phyloP scores from a whole-genome alignment of 768 basidiomycete species.

The Naganishia onofrii region DNA sequence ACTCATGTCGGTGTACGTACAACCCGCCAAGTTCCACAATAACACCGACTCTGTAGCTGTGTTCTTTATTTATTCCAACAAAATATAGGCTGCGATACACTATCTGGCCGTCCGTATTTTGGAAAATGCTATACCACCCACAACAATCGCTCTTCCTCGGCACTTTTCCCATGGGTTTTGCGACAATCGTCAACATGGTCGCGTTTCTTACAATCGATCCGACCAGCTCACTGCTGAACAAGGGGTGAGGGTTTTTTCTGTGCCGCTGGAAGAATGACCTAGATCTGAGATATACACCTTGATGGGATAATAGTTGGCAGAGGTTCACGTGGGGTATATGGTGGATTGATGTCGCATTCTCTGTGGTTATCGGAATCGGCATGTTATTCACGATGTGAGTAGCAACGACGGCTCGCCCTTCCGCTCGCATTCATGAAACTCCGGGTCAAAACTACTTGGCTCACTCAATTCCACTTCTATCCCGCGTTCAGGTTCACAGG shows the following conservation, averaged over 20 bases:
- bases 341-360: slow-evolving; percentile 65
- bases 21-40: no score
- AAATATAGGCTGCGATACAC: slow-evolving; percentile 42
- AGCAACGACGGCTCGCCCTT: neutral
- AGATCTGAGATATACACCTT: neutral
- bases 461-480: neutral
- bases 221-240: neutral
- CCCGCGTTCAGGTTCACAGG: slow-evolving; percentile 57
- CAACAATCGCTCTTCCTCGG: slow-evolving; percentile 47
- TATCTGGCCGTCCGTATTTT: slow-evolving; percentile 42
- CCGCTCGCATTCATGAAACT: neutral
- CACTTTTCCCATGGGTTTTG: slow-evolving; percentile 47
- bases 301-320: neutral
- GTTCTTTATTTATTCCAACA: no score
- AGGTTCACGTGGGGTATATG: slow-evolving; percentile 60
- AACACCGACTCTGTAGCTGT: no score
- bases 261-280: no score
- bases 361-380: slow-evolving; percentile 63
- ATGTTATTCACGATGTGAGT: slow-evolving; percentile 67
- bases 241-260: neutral
- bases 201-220: slow-evolving; percentile 28
- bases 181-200: slow-evolving; percentile 50
- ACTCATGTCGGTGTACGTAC: slow-evolving; percentile 18
- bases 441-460: neutral
- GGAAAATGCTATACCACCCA: slow-evolving; percentile 36